A percentile compares a stretch with the other conserved stretches of the same genome.
phyloP scores from a whole-genome alignment of 192 early-diverging fungal species.

The Coemansia interrupta region DNA sequence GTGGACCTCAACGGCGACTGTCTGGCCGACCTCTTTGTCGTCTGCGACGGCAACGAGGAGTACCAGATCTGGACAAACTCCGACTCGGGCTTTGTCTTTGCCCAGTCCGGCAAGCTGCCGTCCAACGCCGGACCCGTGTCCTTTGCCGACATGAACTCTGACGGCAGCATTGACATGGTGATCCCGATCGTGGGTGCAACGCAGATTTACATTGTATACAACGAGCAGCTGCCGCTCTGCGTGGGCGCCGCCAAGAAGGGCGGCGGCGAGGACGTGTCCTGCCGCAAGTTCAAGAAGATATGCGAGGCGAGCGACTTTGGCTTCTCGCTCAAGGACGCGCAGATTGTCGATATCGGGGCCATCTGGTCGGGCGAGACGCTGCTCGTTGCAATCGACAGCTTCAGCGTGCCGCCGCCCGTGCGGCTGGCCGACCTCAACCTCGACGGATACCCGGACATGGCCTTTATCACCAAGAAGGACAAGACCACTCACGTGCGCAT shows the following conservation, averaged over 20 bases:
- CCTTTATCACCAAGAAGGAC: slow-evolving; percentile 56
- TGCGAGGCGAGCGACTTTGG: slow-evolving; percentile 71
- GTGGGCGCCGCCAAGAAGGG: slow-evolving; percentile 39
- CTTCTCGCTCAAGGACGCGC: slow-evolving; percentile 39
- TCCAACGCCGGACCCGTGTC: slow-evolving; percentile 67
- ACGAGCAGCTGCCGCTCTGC: slow-evolving; percentile 79
- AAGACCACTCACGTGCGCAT: slow-evolving; percentile 59
- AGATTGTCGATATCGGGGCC: slow-evolving; percentile 21
- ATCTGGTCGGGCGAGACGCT: slow-evolving; percentile 54
- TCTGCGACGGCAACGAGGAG: slow-evolving; percentile 59
- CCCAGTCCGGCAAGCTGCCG: slow-evolving; percentile 61
- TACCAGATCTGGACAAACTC: slow-evolving; percentile 78
- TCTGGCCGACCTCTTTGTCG: slow-evolving; percentile 69
- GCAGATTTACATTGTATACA: slow-evolving; percentile 74
- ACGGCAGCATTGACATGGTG: slow-evolving; percentile 83
- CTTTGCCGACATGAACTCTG: slow-evolving; percentile 94
- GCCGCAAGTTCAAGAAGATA: slow-evolving; percentile 63
- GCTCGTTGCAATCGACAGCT: slow-evolving; percentile 41
- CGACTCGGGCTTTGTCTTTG: slow-evolving; percentile 63
- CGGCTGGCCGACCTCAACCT: slow-evolving; percentile 78
- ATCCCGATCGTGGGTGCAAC: slow-evolving; percentile 62
- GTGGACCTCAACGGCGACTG: slow-evolving; percentile 92
- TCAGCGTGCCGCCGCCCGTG: slow-evolving; percentile 56
- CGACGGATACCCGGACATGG: slow-evolving; percentile 89
- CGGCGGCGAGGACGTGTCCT: slow-evolving; percentile 38